Conservation (phyloP, 116 monocot genomes). For the Posidonia oceanica region DNA sequence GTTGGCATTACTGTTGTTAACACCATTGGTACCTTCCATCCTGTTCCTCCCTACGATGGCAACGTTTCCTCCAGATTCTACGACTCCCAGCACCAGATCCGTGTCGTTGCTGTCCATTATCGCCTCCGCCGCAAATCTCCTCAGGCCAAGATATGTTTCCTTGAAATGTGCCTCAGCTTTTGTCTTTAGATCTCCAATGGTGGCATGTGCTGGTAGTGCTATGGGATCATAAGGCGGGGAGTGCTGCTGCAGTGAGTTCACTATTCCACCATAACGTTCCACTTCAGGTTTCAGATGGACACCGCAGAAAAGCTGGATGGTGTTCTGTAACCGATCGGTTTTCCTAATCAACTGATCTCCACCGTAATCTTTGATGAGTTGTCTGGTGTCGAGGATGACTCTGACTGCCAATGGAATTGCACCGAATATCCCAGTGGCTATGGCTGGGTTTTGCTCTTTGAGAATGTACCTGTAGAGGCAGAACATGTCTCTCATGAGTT, state of each 20-base stretch:
- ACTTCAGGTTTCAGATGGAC: conserved; percentile 7
- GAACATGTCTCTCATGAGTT: conserved; percentile 55
- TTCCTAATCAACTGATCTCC: not conserved
- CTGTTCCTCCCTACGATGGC: conserved; percentile 30
- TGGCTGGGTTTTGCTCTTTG: conserved; percentile 14
- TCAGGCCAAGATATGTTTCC: conserved; percentile 53
- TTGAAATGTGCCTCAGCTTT: conserved; percentile 38
- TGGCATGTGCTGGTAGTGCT: conserved; percentile 18
- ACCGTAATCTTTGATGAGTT: conserved; percentile 51
- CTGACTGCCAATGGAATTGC: conserved; percentile 44
- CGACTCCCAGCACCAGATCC: conserved; percentile 12
- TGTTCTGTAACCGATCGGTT: not conserved
- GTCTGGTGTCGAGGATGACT: conserved; percentile 60
- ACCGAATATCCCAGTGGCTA: conserved; percentile 16
- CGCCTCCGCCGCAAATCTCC: conserved; percentile 31
- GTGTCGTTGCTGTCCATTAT: conserved; percentile 23
- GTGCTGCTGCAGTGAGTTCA: not conserved
- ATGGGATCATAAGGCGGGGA: conserved; percentile 31
- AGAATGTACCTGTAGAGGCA: conserved; percentile 53
- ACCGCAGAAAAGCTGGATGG: conserved; percentile 38
- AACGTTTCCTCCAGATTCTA: conserved; percentile 14
- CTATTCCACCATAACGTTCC: too few species aligned
- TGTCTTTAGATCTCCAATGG: conserved; percentile 47
- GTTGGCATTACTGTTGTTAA: not conserved
- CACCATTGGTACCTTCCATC: not conserved